Conservation (phyloP, 495 filamentous ascomycete species). For the Copromyces sp. region DNA sequence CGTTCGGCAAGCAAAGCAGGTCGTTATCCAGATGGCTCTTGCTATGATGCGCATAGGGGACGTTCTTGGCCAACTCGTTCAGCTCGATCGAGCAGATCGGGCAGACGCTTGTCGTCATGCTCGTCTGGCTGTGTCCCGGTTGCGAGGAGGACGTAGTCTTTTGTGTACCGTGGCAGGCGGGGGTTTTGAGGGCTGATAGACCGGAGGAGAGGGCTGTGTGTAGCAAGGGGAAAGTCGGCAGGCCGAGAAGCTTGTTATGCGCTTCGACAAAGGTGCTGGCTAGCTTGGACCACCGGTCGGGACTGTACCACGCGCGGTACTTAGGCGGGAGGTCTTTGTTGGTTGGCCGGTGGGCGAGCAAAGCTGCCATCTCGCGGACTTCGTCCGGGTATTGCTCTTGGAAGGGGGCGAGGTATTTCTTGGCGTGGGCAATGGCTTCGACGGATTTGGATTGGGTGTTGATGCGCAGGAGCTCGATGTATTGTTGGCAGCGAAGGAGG, state of each 20-base stretch:
- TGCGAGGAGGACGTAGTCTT: slow-evolving; percentile 11
- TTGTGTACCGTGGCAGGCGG: slow-evolving; percentile 61
- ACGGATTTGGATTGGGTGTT: slow-evolving; percentile 47
- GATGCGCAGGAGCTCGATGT: slow-evolving; percentile 75
- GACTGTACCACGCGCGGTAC: slow-evolving; percentile 54
- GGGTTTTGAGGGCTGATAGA: slow-evolving; percentile 90
- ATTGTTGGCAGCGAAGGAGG: slow-evolving; percentile 90
- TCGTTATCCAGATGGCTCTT: slow-evolving; percentile 84
- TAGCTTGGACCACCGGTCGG: slow-evolving; percentile 60
- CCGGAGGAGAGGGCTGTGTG: slow-evolving; percentile 87
- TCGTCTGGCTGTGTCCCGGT: slow-evolving; percentile 19
- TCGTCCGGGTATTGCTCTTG: slow-evolving; percentile 56
- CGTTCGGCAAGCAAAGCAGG: slow-evolving; percentile 77
- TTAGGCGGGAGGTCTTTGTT: slow-evolving; percentile 33
- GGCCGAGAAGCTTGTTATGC: slow-evolving; percentile 75
- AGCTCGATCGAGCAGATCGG: slow-evolving; percentile 93
- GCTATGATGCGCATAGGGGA: slow-evolving; percentile 89
- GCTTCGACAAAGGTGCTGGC: slow-evolving; percentile 77
- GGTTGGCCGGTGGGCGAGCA: slow-evolving; percentile 60
- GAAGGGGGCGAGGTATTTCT: slow-evolving; percentile 63
- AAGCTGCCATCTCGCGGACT: slow-evolving; percentile 61
- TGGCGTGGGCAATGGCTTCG: slow-evolving; percentile 73
- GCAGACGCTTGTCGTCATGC: slow-evolving; percentile 49
- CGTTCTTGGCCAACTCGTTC: slow-evolving; percentile 75
- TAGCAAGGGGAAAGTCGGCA: slow-evolving; percentile 75